Evolutionary conservation across 148 eudicot species (phyloP), one percentile per base, ranked within the genome.

Genomic region (Vaccinium vitisidaea): DNA sequence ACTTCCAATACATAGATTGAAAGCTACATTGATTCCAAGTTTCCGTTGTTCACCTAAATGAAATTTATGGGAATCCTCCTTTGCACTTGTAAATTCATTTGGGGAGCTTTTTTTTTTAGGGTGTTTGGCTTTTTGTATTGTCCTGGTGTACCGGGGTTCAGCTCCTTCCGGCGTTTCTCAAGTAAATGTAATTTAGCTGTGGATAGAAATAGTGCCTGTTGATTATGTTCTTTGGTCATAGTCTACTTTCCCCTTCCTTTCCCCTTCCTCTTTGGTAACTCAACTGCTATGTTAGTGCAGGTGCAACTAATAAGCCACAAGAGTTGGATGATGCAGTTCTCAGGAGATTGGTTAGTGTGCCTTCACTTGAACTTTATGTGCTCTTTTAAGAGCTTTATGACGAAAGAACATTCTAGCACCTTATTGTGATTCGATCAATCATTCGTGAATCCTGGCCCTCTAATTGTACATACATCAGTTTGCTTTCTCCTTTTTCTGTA

Each of bases 261-360:
- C 16, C 23, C 71, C 48, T 49, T 76, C 56, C 36, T 71, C 8
- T 43, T 54, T 67, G 53, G 87, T 75, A 19, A 65, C 13, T 53
- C 54, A 59, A 69, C 70, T 77, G 71, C 74, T 76, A 59, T 84
- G 82, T 77, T 85, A 74, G 81, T 88, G 83, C 89, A 97, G 99
- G 99, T 82, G 99, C 99, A 25, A 97, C 99, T 32, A 97, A 97
- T 87, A 97, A 94, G 92, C 98, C 99, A 32, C 98, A 97, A 84
- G 99, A 97, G 83, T 88, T 97, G 84, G 99, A 97, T 84, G 99
- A 97, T 93, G 99, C 99, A 43, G 99, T 95, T 87, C 88, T 97
- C 59, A 93, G 99, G 88, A 92, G 99, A 91, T 88, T 97, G 98
- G 99, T 97, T 56, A 90, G 92, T 88, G 65, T 82, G 11, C 67